phyloP scores from a whole-genome alignment of 352 stramenopile species.

The Phytopythium delawarense region DNA sequence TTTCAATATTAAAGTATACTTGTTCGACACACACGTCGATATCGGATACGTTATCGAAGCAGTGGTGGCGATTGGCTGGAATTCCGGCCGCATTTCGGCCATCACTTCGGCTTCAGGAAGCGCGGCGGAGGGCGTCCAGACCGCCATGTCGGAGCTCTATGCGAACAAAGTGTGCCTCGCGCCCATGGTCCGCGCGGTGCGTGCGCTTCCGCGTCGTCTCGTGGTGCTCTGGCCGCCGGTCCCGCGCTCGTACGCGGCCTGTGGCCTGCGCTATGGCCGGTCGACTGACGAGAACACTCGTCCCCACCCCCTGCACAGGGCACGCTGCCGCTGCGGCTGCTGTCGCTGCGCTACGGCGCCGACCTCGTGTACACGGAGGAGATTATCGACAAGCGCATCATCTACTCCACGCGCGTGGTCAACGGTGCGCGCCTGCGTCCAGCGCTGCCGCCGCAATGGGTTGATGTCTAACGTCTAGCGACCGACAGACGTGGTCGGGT shows the following conservation, averaged over 20 bases:
- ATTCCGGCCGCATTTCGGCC: background rate
- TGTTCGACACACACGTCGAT: background rate
- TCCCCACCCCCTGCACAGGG: conserved; percentile 33
- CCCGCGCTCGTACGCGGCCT: conserved; percentile 1
- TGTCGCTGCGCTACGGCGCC: conserved; percentile 91
- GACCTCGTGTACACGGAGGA: conserved; percentile 94
- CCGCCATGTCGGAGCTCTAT: conserved; percentile 55
- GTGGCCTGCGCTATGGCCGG: background rate
- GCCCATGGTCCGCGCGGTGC: conserved; percentile 94
- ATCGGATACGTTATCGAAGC: background rate
- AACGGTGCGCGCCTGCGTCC: conserved; percentile 50
- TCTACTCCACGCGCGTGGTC: conserved; percentile 70
- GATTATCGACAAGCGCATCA: conserved; percentile 93
- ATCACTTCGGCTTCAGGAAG: background rate
- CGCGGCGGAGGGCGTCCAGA: background rate
- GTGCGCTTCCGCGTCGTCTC: conserved; percentile 13
- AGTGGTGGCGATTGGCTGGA: conserved; percentile 4
- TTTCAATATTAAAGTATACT: background rate
- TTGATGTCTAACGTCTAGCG: background rate
- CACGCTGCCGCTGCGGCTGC: conserved; percentile 87
- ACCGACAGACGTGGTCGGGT: conserved; percentile 40
- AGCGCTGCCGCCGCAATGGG: background rate
- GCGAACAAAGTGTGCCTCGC: conserved; percentile 79
- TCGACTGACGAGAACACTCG: conserved; percentile 5
- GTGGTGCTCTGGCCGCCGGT: conserved; percentile 3